These are phyloP conservation scores for Cercospora janseana DNA, from an alignment of 2,329 filamentous ascomycete genomes.

Conservation along the genomic window DNA sequence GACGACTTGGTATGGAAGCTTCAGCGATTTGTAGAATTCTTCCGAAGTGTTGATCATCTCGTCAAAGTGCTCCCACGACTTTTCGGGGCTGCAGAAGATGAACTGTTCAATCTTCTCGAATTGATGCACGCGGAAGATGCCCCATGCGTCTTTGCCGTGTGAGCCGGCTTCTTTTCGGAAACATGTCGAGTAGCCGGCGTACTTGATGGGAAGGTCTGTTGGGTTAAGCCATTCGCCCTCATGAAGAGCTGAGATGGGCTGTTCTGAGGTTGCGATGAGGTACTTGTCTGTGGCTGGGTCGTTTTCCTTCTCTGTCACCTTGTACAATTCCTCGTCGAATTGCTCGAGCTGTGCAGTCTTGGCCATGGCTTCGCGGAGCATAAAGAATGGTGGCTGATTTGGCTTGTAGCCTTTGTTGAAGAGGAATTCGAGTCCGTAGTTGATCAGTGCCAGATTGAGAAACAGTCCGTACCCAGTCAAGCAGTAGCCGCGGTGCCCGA, in stretches of 20 bases:
- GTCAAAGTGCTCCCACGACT: constrained; percentile 91
- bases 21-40: constrained; percentile 89
- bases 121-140: constrained; percentile 95
- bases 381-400: constrained; percentile 82
- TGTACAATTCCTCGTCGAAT: constrained; percentile 98
- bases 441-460: constrained; percentile 87
- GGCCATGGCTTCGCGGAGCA: constrained; percentile 92
- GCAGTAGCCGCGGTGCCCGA: constrained; percentile 93
- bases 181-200: constrained; percentile 84
- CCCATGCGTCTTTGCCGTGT: constrained; percentile 92
- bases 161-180: constrained; percentile 94
- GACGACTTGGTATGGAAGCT: constrained; percentile 86
- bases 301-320: constrained; percentile 81
- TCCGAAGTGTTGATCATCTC: constrained; percentile 88
- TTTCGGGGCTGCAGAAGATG: constrained; percentile 76
- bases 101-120: constrained; percentile 94
- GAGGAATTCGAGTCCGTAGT: constrained; percentile 91
- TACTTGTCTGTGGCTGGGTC: constrained; percentile 80
- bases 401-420: constrained; percentile 62
- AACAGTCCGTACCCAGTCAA: constrained; percentile 85
- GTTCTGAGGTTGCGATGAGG: constrained; percentile 81
- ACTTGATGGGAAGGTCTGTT: constrained; percentile 85
- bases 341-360: constrained; percentile 97
- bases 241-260: constrained; percentile 84
- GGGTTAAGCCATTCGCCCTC: constrained; percentile 88